phyloP scores from a whole-genome alignment of 2,329 filamentous ascomycete genomes.

The Blastomyces silverae region DNA sequence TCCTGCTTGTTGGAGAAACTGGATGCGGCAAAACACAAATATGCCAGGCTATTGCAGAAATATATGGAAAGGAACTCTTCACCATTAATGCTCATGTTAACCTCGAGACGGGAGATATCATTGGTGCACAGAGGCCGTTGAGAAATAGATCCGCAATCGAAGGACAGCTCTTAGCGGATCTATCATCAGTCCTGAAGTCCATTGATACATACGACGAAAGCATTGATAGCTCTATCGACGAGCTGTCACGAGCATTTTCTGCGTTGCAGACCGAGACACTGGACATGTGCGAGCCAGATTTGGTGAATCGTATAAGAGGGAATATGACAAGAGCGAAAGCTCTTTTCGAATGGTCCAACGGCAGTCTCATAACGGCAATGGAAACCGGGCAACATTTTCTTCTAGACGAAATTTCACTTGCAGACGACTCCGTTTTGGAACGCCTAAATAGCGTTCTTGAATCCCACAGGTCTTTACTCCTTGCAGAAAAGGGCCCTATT shows the following conservation, averaged over 20 bases:
- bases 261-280: conserved; percentile 42
- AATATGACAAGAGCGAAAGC: conserved; percentile 64
- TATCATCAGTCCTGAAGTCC: conserved; percentile 45
- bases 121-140: conserved; percentile 87
- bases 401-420: conserved; percentile 94
- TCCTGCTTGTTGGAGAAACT: conserved; percentile 91
- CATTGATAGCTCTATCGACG: conserved; percentile 42
- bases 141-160: conserved; percentile 72
- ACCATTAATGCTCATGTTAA: conserved; percentile 98
- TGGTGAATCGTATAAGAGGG: conserved; percentile 41
- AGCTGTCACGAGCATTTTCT: conserved; percentile 56
- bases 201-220: conserved; percentile 22
- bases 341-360: conserved; percentile 94
- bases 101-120: conserved; percentile 92
- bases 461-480: conserved; percentile 71
- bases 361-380: conserved; percentile 91
- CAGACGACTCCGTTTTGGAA: conserved; percentile 94
- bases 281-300: conserved; percentile 44
- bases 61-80: conserved; percentile 65
- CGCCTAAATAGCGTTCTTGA: conserved; percentile 95
- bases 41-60: conserved; percentile 82
- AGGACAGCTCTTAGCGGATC: conserved; percentile 56
- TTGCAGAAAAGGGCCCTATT: conserved; percentile 87
- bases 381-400: conserved; percentile 82
- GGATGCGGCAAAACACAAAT: conserved; percentile 97